Evolutionary conservation across 768 basidiomycete genomes (phyloP).

Genomic region (Podaxis sp.): DNA sequence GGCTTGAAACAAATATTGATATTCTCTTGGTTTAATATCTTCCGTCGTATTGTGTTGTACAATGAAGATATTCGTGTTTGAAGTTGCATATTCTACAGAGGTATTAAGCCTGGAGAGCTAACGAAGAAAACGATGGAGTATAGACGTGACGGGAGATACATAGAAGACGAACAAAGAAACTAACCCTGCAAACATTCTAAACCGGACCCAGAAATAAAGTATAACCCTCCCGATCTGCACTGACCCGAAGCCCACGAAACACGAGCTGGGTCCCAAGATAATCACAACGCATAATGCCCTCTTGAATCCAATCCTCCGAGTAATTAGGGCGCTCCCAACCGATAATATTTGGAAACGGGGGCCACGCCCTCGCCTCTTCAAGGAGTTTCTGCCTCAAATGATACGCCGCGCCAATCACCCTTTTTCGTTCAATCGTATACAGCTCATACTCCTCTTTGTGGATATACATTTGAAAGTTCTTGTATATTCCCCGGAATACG

Average conservation of each 20-base stretch:
- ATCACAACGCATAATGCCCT: constrained; percentile 5
- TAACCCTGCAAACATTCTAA: neutral
- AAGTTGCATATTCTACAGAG: neutral
- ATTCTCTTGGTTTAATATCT: neutral
- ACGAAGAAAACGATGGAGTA: neutral
- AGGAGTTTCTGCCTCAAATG: neutral
- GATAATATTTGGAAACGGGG: neutral
- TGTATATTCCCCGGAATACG: neutral
- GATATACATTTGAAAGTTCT: constrained; percentile 5
- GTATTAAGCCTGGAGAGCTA: neutral
- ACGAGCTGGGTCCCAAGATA: constrained; percentile 6
- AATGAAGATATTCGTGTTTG: neutral
- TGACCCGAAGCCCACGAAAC: constrained; percentile 1
- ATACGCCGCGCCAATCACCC: constrained; percentile 3
- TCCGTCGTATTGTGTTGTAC: neutral
- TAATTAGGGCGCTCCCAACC: neutral
- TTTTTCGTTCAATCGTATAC: neutral
- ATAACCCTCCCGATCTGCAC: neutral
- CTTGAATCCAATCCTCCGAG: neutral
- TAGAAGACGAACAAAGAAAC: neutral
- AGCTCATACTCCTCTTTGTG: neutral
- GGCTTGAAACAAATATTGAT: neutral
- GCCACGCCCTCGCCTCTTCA: neutral
- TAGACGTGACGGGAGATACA: neutral
- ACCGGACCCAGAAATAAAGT: constrained; percentile 5